Base-by-base conservation (phyloP, 257 asterid species). In the Jaltomata sinuosa region DNA sequence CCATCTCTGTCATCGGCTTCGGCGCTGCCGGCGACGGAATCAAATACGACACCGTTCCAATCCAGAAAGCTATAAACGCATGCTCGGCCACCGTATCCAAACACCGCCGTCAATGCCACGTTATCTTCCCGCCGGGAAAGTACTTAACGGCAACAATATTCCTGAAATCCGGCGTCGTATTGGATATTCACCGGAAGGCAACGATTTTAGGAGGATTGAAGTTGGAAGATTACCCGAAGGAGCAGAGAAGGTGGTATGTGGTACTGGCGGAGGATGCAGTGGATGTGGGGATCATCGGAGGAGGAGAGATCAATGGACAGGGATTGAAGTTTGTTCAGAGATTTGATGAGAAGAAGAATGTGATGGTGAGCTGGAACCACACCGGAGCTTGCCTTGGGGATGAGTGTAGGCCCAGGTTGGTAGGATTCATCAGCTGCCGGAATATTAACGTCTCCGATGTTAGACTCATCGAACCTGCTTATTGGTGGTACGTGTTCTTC, bases 231-330 rank as follows among this genome's bases (percentile, higher is more conserved):
- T 96, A 92, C 80, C 97, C 99, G 25, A 84, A 81, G 65, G 87
- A 90, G 88, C 91, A 84, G 78, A 93, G 89, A 10, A 88, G 50
- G 83, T 96, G 99, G 99, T 94, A 94, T 88, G 98, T 96, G 77
- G 91, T 96, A 86, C 27, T 90, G 91, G 99, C 97, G 87, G 95
- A 93, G 90, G 83, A 88, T 32, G 93, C 88, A 87, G 89, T 15
- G 88, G 93, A 92, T 31, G 94, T 93, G 78, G 98, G 98, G 82
- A 94, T 96, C 80, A 93, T 94, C 52, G 97, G 99, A 84, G 98
- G 98, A 74, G 98, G 99, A 69, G 98, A 92, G 92, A 92, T 96
- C 84, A 93, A 96, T 86, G 99, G 99, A 5, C 99, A 96, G 89
- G 98, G 99, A 32, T 80, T 90, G 94, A 65, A 89, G 86, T 96